phyloP scores from a whole-genome alignment of 768 basidiomycete species.

The Kwoniella shandongensis region DNA sequence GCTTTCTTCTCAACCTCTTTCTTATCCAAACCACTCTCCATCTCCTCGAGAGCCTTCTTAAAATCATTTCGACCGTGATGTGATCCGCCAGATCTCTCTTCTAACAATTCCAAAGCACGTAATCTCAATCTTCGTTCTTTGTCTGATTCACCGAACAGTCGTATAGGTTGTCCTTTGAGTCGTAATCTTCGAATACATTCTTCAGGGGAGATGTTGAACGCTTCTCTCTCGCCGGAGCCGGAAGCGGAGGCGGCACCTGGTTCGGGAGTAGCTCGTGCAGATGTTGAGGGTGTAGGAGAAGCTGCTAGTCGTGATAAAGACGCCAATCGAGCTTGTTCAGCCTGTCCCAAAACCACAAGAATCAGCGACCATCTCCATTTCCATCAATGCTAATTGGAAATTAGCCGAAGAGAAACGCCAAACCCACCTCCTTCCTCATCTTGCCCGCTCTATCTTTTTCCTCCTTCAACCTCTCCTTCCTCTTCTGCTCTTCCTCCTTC shows the following conservation, averaged over 20 bases:
- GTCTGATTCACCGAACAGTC: conserved; percentile 91
- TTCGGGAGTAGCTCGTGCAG: conserved; percentile 57
- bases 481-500: conserved; percentile 42
- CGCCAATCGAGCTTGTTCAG: conserved; percentile 22
- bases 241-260: conserved; percentile 40
- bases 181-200: conserved; percentile 87
- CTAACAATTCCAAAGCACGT: conserved; percentile 90
- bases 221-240: conserved; percentile 39
- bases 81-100: conserved; percentile 59
- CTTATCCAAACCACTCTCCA: conserved; percentile 63
- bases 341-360: conserved; percentile 9
- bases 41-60: conserved; percentile 57
- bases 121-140: conserved; percentile 86
- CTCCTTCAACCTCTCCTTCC: conserved; percentile 38
- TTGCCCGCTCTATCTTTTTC: conserved; percentile 41
- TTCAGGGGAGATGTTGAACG: conserved; percentile 88
- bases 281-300: conserved; percentile 17
- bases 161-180: conserved; percentile 87
- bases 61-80: conserved; percentile 82
- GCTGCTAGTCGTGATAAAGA: conserved; percentile 28
- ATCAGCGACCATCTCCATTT: background rate
- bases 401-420: background rate
- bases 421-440: conserved; percentile 30
- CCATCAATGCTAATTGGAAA: background rate
- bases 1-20: conserved; percentile 34